Percentiles rank a stretch among this genome's conserved stretches.
Conservation (phyloP, 371 early-diverging fungal genomes). For the Rhizopus sp. region DNA sequence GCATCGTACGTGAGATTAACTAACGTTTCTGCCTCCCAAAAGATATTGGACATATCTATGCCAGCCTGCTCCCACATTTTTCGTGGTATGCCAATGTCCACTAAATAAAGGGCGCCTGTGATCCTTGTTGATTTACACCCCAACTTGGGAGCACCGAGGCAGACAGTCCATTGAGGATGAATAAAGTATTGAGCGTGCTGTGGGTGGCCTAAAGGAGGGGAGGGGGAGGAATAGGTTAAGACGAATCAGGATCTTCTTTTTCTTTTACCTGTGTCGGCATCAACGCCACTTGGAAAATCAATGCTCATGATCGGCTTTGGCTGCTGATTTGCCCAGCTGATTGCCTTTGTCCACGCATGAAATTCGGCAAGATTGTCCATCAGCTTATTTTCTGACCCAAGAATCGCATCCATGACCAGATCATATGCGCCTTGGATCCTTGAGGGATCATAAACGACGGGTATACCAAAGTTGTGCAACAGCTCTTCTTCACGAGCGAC, state of each 20-base stretch:
- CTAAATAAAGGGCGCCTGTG: conserved; percentile 75
- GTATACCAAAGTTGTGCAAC: conserved; percentile 45
- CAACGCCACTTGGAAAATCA: conserved; percentile 74
- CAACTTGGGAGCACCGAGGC: conserved; percentile 74
- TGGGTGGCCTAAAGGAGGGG: conserved; percentile 7
- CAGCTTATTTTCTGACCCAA: conserved; percentile 65
- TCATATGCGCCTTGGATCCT: conserved; percentile 36
- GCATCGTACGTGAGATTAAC: conserved; percentile 63
- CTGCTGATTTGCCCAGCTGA: conserved; percentile 74
- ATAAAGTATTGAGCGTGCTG: conserved; percentile 37
- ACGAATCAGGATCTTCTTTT: background rate
- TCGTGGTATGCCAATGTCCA: conserved; percentile 78
- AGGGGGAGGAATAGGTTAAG: background rate
- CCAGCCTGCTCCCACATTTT: conserved; percentile 65
- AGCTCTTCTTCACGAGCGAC: conserved; percentile 24
- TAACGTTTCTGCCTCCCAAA: conserved; percentile 77
- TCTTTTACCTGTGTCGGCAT: conserved; percentile 53
- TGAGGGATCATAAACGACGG: conserved; percentile 15
- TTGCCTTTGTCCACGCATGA: conserved; percentile 51
- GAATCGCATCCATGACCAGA: conserved; percentile 75
- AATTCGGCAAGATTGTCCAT: conserved; percentile 53
- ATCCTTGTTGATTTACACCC: conserved; percentile 57
- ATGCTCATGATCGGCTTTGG: conserved; percentile 67
- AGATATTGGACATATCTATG: conserved; percentile 56
- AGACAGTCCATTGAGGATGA: conserved; percentile 73